Base-by-base conservation (phyloP, 179 eudicot species). In the Silene noctiflora region DNA sequence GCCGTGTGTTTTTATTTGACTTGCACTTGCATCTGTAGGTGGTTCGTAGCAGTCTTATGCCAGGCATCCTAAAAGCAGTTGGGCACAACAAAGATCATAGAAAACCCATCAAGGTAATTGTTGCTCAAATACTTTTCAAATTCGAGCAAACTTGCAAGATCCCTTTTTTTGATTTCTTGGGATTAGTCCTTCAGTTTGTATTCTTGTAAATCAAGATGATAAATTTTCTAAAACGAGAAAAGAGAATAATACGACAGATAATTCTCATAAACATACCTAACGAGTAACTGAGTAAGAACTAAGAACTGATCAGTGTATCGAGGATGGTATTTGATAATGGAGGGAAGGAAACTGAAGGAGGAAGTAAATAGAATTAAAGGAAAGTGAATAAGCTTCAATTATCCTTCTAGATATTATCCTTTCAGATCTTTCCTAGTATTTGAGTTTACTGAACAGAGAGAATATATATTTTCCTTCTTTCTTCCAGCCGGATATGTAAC, bases 11-110 rank as follows among this genome's bases (percentile, higher is more conserved):
- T 62, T 61, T n/a, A 33, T 20, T 20, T 59, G 48, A 58, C 60
- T n/a, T 74, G 44, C 8, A 35, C 62, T 58, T 81, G 67, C 46
- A 16, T 68, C 63, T 78, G 74, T 89, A 94, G 98, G 93, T 87
- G 82, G 95, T 89, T 20, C 88, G 97, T 33, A 89, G 89, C 58
- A 91, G 87, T 83, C 96, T 94, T 63, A 91, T 92, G 97, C 90
- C 98, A 58, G 98, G 98, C 61, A 83, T 94, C 59, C 72, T 94
- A 83, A 94, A 92, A 87, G 86, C 91, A 39, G 84, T 86, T 64
- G 97, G 91, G 77, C 93, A 92, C 78, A 94, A 93, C 73, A 94
- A 92, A 82, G 96, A 94, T 77, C 98, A 94, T 74, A 95, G 89
- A 61, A 94, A 94, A 84, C 98, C 98, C 73, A 88, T 94, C 75